Evolutionary conservation across 257 asterid species (phyloP).

Genomic region (Anisodus tanguticus): DNA sequence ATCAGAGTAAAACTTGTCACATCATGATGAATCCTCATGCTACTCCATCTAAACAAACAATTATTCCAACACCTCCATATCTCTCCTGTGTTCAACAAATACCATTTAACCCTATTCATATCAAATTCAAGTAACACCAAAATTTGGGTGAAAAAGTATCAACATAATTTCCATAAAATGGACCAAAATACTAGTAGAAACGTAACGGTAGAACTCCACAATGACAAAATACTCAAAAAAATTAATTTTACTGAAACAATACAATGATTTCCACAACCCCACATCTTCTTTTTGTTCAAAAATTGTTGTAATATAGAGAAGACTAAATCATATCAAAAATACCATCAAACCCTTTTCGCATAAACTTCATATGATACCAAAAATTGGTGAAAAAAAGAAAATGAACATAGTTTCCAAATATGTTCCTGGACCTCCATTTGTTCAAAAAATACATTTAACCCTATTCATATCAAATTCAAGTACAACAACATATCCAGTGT

Average conservation of each 20-base stretch:
- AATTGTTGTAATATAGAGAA: background rate
- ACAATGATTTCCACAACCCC: background rate
- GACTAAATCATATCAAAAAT: background rate
- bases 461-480: background rate
- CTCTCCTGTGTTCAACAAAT: background rate
- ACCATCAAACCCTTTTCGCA: background rate
- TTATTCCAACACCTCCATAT: background rate
- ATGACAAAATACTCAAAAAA: background rate
- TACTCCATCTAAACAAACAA: background rate
- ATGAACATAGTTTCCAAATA: background rate
- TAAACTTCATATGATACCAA: background rate
- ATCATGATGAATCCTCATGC: too few species aligned
- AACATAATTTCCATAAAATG: background rate
- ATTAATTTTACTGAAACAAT: background rate
- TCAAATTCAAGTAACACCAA: conserved; percentile 14
- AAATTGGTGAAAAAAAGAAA: background rate
- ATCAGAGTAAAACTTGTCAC: too few species aligned
- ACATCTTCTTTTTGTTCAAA: background rate
- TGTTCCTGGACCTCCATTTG: too few species aligned
- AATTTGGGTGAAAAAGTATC: background rate
- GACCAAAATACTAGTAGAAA: background rate
- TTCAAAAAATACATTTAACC: background rate
- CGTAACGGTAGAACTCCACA: background rate
- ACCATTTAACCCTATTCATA: background rate
- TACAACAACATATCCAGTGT: too few species aligned